Base-by-base conservation (phyloP, 1,284 basidiomycete genomes). In the Cutaneotrichosporon sp. region DNA sequence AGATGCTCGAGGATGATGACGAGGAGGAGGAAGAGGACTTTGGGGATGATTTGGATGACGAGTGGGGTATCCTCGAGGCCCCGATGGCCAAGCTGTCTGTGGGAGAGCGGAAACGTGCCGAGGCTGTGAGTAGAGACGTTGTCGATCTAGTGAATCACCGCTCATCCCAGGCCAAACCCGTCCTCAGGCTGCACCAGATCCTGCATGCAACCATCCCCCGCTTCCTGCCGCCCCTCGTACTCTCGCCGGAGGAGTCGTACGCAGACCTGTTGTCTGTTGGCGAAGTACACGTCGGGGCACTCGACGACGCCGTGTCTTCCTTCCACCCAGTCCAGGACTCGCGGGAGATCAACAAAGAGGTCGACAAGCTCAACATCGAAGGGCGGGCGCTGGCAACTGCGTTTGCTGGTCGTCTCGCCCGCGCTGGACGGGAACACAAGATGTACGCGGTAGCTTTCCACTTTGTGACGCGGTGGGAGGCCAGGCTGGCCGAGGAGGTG, bases 291-390 rank as follows among this genome's bases (percentile, higher is more conserved):
- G 60, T 72, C n/a, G 70, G 70, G 4, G 67, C 69, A 0, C 73
- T 76, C 62, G 76, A 78, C 61, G 65, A 68, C 11, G 73, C 72
- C 38, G 66, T 79, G 7, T 66, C 72, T 1, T 51, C 71, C 9
- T 65, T 76, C 69, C 74, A 76, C 53, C 74, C 76, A 1, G 64
- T 65, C 34, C 78, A 80, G 65, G 73, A 76, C 52, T 65, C 66
- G 7, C 62, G 67, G 10, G 76, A 73, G 60, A 72, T 80, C 46
- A 58, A 66, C 22, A 60, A 61, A 14, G 61, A 71, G 5, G 36
- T 77, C 31, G 38, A 53, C 10, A 62, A 67, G 7, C 58, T 77
- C 16, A 66, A 62, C 30, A 42, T 13, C 7, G 18, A 62, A 8
- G 71, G 72, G 5, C 51, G 52, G 18, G 58, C 34, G 11, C 42